Evolutionary conservation across 306 rosid species (phyloP), one percentile per base, ranked within the genome.

Genomic region (peach (Prunus persica)): DNA sequence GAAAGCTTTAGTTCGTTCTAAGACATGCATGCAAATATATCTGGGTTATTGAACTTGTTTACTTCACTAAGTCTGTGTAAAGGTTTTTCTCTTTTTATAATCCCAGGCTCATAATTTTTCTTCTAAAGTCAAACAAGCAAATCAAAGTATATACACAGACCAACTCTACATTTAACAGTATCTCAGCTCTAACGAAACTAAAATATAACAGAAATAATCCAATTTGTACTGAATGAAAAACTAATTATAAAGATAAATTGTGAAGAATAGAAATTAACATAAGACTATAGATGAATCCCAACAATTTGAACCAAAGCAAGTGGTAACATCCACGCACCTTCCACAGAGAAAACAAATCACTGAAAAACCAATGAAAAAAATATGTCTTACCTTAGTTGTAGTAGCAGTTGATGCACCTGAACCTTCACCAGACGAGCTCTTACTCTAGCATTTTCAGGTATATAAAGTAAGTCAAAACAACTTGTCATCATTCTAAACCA

Each of bases 391-490:
- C 91, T 84, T 84, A 3, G 84, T 50, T 12, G 82, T 73, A 79
- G 89, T 83, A 5, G 87, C 84, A 76, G 84, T 79, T n/a, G 87
- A 74, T 46, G 90, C 54, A 61, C 91, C 80, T 64, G 97, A 89
- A 78, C 88, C 91, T 58, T 87, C 91, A 66, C 87, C 84, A 30
- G 96, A 24, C 45, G 88, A 63, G 78, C 75, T 85, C 87, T 89
- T 93, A 78, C 76, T 88, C 96, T 93, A 61, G 61, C 79, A 78
- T 58, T 68, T 13, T 75, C 2, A 28, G 45, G 32, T 19, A 32
- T 2, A 55, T 2, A 46, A 30, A 76, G 47, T 46, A 49, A 71
- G 27, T 16, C 24, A 38, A 1, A 22, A 13, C 43, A 50, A 72
- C 19, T 38, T 32, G 24, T 32, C 27, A 70, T 34, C 9, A 38